Evolutionary conservation across 1,284 basidiomycete genomes (phyloP), one percentile per base, ranked within the genome.

Genomic region (Ustilago vetiveriae): DNA sequence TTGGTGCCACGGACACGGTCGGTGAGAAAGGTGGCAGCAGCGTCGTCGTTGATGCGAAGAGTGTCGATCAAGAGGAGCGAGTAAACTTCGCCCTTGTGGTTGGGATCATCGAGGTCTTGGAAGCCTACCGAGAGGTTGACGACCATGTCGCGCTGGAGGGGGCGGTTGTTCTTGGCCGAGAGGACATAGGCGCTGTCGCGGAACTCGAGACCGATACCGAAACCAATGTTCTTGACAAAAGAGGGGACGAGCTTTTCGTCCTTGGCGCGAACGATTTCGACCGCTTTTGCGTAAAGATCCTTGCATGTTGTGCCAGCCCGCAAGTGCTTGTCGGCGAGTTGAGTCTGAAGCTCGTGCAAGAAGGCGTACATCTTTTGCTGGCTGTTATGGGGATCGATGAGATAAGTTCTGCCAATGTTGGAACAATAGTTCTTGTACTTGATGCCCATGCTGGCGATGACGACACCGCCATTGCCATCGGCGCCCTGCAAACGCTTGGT

Each of bases 361-460:
- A 92, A 85, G 32, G 87, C 87, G 80, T 96, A 96, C 10, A 86
- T 86, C 92, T 94, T 78, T 30, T 72, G 65, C 57, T 76, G 74
- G 41, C 64, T 71, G 79, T 90, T 90, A 72, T 89, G 90, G 2
- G 95, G 94, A 81, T 95, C 93, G 42, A 98, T 93, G 75, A 97
- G 91, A 82, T 95, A 94, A 3, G 92, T 97, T 39, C 95, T 87
- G 10, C 91, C 92, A 64, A 97, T 87, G 82, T 94, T 95, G 27
- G 91, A 88, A 79, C 92, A 94, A 81, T 98, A 98, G 10, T 89
- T 90, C 80, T 90, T 94, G 84, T 96, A 98, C 29, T 92, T 88
- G 83, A 98, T 87, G 33, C 94, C 95, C 65, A 97, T 87, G 16
- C 90, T 88, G 9, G 92, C 89, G 2, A 98, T 85, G 55, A 98